Base-by-base conservation (phyloP, 169 alveolate species). In the Pseudocohnilembus persalinus region DNA sequence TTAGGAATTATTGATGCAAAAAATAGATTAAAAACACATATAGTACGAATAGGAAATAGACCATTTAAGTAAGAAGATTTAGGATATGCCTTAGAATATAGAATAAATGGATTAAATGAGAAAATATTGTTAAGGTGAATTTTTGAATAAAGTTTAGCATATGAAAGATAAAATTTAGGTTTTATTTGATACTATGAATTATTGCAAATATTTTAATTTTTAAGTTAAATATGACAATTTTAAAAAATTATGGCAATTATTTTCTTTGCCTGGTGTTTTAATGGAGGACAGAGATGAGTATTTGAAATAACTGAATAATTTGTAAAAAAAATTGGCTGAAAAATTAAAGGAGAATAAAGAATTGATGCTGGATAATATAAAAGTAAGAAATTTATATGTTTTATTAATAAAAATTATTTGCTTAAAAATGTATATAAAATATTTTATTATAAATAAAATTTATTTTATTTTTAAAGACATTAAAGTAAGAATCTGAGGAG, bases 21-120 rank as follows among this genome's bases (percentile, higher is more conserved):
- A 92, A 83, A 94, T 94, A 20, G 91, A 89, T 72, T 81, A 94
- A 63, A 94, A 93, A 82, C 90, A 92, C 77, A 87, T 87, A 65
- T 86, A 89, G 77, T 90, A 92, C 1, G 95, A 91, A 87, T 82
- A 88, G 65, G 95, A 92, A 89, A 92, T 94, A 27, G 95, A 94
- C 34, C 83, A 90, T 49, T 82, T 91, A 74, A 82, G 84, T 26
- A 29, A 76, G 4, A 83, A 80, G 31, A 78, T 91, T 25, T 74
- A 88, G 20, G 83, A 88, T 1, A 94, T 92, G 26, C 97, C 97
- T 65, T 88, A 89, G 76, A 91, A 90, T 78, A 91, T 94, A 29
- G 97, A 92, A 77, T 94, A 94, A 77, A 87, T 92, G 81, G 89
- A 93, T 80, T 90, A 85, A 11, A 81, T 91, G n/a, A 81, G 88